phyloP scores from a whole-genome alignment of 2,329 filamentous ascomycete species.

The Magnaporthiopsis rhizophila region DNA sequence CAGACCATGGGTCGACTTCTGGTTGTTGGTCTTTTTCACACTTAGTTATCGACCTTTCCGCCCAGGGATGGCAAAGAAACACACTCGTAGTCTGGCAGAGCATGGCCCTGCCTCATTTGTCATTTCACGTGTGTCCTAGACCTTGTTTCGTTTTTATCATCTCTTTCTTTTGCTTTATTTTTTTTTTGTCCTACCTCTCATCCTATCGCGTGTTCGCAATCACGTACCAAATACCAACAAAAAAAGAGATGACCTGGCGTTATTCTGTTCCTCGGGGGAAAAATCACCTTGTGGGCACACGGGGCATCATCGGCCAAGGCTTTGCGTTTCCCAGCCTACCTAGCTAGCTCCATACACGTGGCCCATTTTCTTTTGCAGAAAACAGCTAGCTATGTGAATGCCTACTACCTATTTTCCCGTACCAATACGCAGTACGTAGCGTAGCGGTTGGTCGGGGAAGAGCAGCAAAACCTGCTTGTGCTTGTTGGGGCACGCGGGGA shows the following conservation, averaged over 20 bases:
- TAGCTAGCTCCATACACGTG: too few species aligned
- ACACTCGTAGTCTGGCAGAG: neutral
- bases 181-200: neutral
- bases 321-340: too few species aligned
- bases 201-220: neutral
- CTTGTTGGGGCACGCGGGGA: too few species aligned
- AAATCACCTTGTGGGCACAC: too few species aligned
- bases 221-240: neutral
- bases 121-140: neutral
- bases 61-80: neutral
- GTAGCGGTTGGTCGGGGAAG: too few species aligned
- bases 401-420: too few species aligned
- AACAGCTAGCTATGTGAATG: too few species aligned
- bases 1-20: neutral
- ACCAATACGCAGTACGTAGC: too few species aligned
- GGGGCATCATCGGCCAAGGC: too few species aligned
- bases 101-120: too few species aligned
- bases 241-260: neutral
- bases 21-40: neutral
- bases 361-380: too few species aligned
- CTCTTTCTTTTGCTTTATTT: neutral
- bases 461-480: too few species aligned
- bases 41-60: neutral
- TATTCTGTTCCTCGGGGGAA: neutral
- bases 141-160: neutral